phyloP scores from a whole-genome alignment of 1,139 yeast genomes.

The Geotrichum phurueaensis region DNA sequence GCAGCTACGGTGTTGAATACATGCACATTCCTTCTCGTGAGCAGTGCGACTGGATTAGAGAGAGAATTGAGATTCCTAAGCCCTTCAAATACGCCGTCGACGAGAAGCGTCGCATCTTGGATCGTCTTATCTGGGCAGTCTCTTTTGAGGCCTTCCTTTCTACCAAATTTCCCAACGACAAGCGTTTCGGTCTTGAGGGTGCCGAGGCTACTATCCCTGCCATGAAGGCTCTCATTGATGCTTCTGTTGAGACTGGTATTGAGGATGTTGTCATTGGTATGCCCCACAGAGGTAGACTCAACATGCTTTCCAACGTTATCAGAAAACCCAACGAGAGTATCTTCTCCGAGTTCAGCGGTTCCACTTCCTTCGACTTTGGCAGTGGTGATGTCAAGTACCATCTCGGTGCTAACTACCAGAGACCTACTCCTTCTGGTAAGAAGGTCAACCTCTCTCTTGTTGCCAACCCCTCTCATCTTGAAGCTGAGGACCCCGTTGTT shows the following conservation, averaged over 20 bases:
- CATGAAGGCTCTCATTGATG: slow-evolving; percentile 90
- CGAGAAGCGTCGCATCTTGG: slow-evolving; percentile 93
- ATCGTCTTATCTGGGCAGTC: slow-evolving; percentile 94
- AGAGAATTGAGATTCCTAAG: slow-evolving; percentile 85
- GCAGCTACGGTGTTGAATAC: slow-evolving; percentile 87
- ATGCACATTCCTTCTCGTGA: slow-evolving; percentile 94
- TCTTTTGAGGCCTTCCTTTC: slow-evolving; percentile 88
- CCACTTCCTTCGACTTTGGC: slow-evolving; percentile 73
- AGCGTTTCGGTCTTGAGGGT: slow-evolving; percentile 98
- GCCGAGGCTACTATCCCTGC: slow-evolving; percentile 96
- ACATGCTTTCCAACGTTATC: slow-evolving; percentile 94
- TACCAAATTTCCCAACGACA: slow-evolving; percentile 95
- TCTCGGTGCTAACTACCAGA: slow-evolving; percentile 97
- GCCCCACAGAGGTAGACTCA: slow-evolving; percentile 99
- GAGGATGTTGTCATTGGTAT: slow-evolving; percentile 97
- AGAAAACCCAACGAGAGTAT: slow-evolving; percentile 98
- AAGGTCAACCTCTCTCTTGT: slow-evolving; percentile 91
- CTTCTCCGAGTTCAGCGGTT: slow-evolving; percentile 92
- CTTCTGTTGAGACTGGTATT: slow-evolving; percentile 86
- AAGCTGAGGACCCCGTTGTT: slow-evolving; percentile 98
- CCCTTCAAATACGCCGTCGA: slow-evolving; percentile 82
- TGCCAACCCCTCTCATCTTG: slow-evolving; percentile 98
- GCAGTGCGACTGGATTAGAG: slow-evolving; percentile 97
- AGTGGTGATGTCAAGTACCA: slow-evolving; percentile 99
- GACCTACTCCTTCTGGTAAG: slow-evolving; percentile 98